Base-by-base conservation (phyloP, 352 stramenopile genomes). In the Phytophthora pluvialis region DNA sequence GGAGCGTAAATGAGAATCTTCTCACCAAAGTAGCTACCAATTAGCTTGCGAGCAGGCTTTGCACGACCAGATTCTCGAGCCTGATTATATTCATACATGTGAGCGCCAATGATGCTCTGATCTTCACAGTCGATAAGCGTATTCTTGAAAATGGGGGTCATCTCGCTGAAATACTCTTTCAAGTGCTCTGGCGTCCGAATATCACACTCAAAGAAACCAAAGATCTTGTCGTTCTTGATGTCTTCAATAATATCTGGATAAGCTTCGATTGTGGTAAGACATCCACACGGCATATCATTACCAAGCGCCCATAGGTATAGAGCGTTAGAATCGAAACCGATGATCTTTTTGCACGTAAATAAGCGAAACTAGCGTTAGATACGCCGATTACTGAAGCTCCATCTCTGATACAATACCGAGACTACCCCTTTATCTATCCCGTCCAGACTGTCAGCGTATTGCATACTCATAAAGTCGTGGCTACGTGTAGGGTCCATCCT, bases 291-390 rank as follows among this genome's bases (percentile, higher is more conserved):
- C 38, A 44, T 44, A 12, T 44, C 38, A 9, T 44, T 44, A 44
- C 38, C 13, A 44, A 44, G 38, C 1, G 11, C 38, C 38, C 38
- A 44, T 11, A 44, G 13, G 5, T 47, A 31, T 86, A 29, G 12
- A 21, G 21, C 21, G 21, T 21, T 21, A 21, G 21, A 1, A 21
- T 21, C 21, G 21, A 2, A 21, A 18, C 42, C 47, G 16, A 54
- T 54, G 18, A 56, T 52, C 10, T 52, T 52, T 3, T 52, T 52
- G 40, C 26, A 39, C 21, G n/a, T n/a, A n/a, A n/a, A n/a, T n/a
- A n/a, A n/a, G n/a, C n/a, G n/a, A n/a, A n/a, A n/a, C n/a, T n/a
- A n/a, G n/a, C n/a, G n/a, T n/a, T n/a, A n/a, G n/a, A n/a, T n/a
- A n/a, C n/a, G n/a, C n/a, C n/a, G n/a, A n/a, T n/a, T n/a, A n/a